phyloP scores from a whole-genome alignment of 2,329 filamentous ascomycete species.

The Phialophora expanda region DNA sequence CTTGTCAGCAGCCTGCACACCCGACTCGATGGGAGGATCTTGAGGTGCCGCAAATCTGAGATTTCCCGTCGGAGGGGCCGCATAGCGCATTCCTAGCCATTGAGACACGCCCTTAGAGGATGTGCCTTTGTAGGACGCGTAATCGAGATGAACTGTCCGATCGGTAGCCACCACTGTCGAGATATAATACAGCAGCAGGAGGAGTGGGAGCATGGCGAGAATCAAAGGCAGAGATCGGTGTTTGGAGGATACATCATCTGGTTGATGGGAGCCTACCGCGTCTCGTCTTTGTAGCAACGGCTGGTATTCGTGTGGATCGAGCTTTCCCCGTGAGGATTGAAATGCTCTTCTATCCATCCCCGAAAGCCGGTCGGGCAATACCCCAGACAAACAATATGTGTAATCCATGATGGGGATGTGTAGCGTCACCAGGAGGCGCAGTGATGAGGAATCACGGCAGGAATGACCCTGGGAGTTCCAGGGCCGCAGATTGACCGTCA shows the following conservation, averaged over 20 bases:
- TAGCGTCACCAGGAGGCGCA: conserved; percentile 6
- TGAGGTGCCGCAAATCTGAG: conserved; percentile 71
- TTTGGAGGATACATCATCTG: not conserved
- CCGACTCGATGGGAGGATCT: conserved; percentile 59
- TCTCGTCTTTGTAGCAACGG: not conserved
- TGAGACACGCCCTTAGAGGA: conserved; percentile 64
- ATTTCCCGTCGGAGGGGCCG: conserved; percentile 68
- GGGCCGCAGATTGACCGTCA: not conserved
- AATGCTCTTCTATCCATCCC: not conserved
- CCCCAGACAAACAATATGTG: not conserved
- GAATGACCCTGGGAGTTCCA: not conserved
- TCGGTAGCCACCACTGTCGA: conserved; percentile 38
- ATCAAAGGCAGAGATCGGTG: not conserved
- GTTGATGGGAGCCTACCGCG: not conserved
- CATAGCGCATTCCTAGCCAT: conserved; percentile 78
- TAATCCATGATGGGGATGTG: not conserved
- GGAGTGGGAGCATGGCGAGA: conserved; percentile 6
- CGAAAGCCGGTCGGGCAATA: not conserved
- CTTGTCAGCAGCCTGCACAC: conserved; percentile 60
- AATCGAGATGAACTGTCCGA: conserved; percentile 65
- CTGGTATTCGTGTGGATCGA: conserved; percentile 1
- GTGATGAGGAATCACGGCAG: not conserved
- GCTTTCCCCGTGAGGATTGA: not conserved
- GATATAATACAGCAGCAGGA: conserved; percentile 19
- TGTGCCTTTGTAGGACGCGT: conserved; percentile 68